Conservation (phyloP, 1,284 basidiomycete species). For the Tranzscheliella williamsii region DNA sequence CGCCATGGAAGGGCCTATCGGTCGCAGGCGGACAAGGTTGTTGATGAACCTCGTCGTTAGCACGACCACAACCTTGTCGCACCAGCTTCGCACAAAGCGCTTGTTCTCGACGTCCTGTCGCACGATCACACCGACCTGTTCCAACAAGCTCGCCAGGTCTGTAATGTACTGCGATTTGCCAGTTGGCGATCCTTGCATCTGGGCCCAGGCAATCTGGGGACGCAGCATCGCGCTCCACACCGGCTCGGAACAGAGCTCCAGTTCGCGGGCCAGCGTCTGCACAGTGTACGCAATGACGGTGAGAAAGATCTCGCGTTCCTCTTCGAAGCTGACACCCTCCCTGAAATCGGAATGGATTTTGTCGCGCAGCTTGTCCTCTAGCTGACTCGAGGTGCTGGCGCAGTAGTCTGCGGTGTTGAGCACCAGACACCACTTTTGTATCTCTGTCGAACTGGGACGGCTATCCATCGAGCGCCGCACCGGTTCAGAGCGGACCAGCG, state of each 20-base stretch:
- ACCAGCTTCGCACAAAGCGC: slow-evolving; percentile 55
- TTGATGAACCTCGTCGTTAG: slow-evolving; percentile 40
- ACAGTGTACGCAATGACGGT: slow-evolving; percentile 47
- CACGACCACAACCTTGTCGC: slow-evolving; percentile 51
- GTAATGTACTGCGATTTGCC: slow-evolving; percentile 49
- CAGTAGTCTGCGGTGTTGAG: slow-evolving; percentile 99
- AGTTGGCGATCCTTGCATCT: slow-evolving; percentile 13
- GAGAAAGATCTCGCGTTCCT: slow-evolving; percentile 80
- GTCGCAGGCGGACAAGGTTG: slow-evolving; percentile 47
- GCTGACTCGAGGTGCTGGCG: slow-evolving; percentile 84
- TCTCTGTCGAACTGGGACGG: slow-evolving; percentile 39
- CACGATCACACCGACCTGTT: slow-evolving; percentile 53
- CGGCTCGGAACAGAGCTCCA: slow-evolving; percentile 46
- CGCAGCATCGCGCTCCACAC: slow-evolving; percentile 55
- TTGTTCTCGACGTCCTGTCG: slow-evolving; percentile 58
- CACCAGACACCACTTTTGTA: slow-evolving; percentile 65
- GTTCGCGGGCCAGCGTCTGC: slow-evolving; percentile 39
- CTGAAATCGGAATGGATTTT: slow-evolving; percentile 75
- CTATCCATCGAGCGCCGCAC: slow-evolving; percentile 40
- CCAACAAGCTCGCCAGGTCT: slow-evolving; percentile 48
- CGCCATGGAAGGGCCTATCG: slow-evolving; percentile 33
- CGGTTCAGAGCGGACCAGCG: slow-evolving; percentile 69
- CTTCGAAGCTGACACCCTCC: slow-evolving; percentile 78
- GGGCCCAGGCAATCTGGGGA: slow-evolving; percentile 45
- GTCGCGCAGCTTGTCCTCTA: slow-evolving; percentile 86